A percentile compares a stretch with the other conserved stretches of the same genome.
Conservation (phyloP, 768 basidiomycete species). For the Cystobasidium tubakii region DNA sequence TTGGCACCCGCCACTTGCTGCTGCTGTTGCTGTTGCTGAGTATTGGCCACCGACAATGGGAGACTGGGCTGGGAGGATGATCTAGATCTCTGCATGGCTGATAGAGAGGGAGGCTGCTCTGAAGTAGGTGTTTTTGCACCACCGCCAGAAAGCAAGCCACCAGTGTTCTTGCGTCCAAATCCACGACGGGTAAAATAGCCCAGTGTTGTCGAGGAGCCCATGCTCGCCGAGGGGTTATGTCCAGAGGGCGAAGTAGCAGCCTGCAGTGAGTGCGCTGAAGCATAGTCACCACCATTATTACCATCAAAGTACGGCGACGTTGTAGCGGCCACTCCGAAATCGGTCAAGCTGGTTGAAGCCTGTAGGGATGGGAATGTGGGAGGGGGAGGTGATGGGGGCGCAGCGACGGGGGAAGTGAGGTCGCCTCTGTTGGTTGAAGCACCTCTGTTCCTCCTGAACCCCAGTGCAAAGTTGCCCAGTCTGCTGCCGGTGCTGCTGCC, state of each 20-base stretch:
- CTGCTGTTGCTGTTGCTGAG: too few relatives aligned
- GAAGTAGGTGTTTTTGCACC: slow-evolving; percentile 9
- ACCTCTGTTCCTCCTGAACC: slow-evolving; percentile 33
- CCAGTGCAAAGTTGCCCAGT: slow-evolving; percentile 14
- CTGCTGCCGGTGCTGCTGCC: slow-evolving; percentile 1
- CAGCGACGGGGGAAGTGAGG: neutral
- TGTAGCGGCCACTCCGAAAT: neutral
- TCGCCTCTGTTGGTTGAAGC: slow-evolving; percentile 29
- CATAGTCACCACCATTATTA: neutral
- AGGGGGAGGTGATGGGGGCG: slow-evolving; percentile 5
- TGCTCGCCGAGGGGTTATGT: neutral
- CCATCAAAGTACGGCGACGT: slow-evolving; percentile 10
- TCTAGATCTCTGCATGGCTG: slow-evolving; percentile 16
- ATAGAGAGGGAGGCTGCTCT: slow-evolving; percentile 1
- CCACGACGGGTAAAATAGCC: slow-evolving; percentile 22
- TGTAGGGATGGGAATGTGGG: slow-evolving; percentile 2
- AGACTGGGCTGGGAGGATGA: slow-evolving; percentile 24
- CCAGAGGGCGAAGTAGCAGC: neutral
- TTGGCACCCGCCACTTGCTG: neutral
- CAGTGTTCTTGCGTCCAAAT: slow-evolving; percentile 25
- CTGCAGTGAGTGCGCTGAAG: neutral
- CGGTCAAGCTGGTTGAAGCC: neutral
- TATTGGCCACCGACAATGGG: neutral
- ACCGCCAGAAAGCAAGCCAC: slow-evolving; percentile 11
- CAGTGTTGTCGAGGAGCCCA: neutral